These are phyloP conservation scores for Suillus weaverae DNA, from an alignment of 768 basidiomycete species.

Conservation along the genomic window DNA sequence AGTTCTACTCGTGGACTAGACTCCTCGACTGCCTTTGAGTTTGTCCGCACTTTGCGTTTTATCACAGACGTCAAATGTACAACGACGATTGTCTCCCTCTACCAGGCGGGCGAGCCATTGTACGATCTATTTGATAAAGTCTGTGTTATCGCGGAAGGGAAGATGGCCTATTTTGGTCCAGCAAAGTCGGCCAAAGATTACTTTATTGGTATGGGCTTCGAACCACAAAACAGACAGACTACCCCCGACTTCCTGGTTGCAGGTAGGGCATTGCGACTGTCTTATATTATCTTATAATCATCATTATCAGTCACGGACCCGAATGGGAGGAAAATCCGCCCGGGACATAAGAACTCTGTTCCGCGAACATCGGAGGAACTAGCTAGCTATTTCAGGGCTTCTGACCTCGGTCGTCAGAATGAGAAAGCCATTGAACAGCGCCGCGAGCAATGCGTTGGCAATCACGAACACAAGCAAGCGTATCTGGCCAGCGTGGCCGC, in stretches of 20 bases:
- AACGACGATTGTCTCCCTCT: constrained; percentile 77
- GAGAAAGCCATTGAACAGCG: constrained; percentile 49
- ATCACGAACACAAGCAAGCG: constrained; percentile 38
- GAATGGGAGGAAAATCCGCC: constrained; percentile 52
- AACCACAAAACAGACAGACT: constrained; percentile 57
- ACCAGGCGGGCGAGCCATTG: constrained; percentile 77
- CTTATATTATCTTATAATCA: not conserved
- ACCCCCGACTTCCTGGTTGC: constrained; percentile 61
- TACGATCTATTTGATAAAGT: constrained; percentile 73
- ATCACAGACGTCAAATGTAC: constrained; percentile 54
- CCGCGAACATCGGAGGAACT: constrained; percentile 58
- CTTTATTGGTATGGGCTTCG: constrained; percentile 59
- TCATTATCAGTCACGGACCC: constrained; percentile 53
- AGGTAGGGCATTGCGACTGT: not conserved
- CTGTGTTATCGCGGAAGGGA: constrained; percentile 59
- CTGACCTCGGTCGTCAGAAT: constrained; percentile 42
- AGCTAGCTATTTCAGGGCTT: constrained; percentile 45
- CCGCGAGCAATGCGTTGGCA: constrained; percentile 45
- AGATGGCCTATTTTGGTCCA: constrained; percentile 63
- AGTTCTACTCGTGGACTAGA: constrained; percentile 73
- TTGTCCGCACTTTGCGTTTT: constrained; percentile 67
- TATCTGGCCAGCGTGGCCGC: constrained; percentile 51
- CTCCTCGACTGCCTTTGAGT: constrained; percentile 72
- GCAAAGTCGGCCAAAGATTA: constrained; percentile 53
- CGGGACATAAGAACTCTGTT: constrained; percentile 20